These are phyloP conservation scores for Rhodamnia argentea DNA, from an alignment of 345 rosid species.

Conservation along the genomic window DNA sequence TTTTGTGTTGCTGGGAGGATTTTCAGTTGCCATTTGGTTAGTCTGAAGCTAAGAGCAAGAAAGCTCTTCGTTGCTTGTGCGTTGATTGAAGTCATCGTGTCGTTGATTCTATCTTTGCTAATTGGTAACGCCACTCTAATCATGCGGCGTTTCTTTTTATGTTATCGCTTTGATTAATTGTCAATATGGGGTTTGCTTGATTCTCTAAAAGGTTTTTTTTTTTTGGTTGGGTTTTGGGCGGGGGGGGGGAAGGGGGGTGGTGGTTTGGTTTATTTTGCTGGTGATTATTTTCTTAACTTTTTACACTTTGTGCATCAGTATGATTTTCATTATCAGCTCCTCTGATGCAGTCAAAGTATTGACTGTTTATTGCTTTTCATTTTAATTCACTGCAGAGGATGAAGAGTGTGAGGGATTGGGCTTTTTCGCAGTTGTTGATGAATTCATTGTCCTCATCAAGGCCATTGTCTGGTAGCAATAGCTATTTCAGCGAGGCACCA, in stretches of 20 bases:
- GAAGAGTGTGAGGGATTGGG: slow-evolving; percentile 84
- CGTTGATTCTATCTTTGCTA: not conserved
- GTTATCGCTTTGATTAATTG: not conserved
- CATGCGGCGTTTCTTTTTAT: not conserved
- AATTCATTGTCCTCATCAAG: slow-evolving; percentile 53
- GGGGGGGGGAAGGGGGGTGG: not conserved
- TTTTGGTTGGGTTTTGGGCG: not conserved
- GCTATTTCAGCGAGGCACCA: slow-evolving; percentile 19
- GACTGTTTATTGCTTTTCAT: not conserved
- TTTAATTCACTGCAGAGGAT: slow-evolving; percentile 19
- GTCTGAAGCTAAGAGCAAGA: not conserved
- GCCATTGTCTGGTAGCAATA: slow-evolving; percentile 41
- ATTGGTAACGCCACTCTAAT: no score
- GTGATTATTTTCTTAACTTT: not conserved
- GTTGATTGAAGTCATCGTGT: not conserved
- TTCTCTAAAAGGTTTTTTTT: not conserved
- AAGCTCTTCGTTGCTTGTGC: not conserved
- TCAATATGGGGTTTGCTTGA: not conserved
- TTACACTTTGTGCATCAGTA: not conserved
- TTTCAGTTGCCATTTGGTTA: not conserved
- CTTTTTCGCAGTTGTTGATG: slow-evolving; percentile 39
- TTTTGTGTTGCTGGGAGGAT: not conserved
- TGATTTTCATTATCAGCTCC: not conserved
- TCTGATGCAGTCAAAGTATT: not conserved
- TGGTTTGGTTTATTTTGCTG: not conserved